Base-by-base conservation (phyloP, 1,284 basidiomycete genomes). In the Erythrobasidium hasegawianum region DNA sequence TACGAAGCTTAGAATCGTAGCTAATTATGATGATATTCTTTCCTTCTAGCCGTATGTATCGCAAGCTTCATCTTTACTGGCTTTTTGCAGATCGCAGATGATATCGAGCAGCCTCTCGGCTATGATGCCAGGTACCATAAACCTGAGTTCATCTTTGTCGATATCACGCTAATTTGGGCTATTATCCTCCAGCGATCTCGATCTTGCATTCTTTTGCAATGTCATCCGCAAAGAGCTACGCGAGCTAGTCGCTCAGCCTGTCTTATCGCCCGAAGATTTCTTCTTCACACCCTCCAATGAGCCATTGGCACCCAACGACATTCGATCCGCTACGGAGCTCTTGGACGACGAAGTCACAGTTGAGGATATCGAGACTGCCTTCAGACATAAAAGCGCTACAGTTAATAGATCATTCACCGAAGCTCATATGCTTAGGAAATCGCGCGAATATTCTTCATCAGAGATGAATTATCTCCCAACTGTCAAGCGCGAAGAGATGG, bases 61-160 rank as follows among this genome's bases (percentile, higher is more conserved):
- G 56, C 62, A 1, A 57, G 67, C 2, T 71, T 71, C 55, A 62
- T 74, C 24, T 74, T 71, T 67, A 68, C 71, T 38, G 73, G 86
- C 57, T 87, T 87, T 81, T 80, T 87, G 20, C 85, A 87, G 72
- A 86, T 87, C 59, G 85, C 85, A 26, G 83, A 84, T 71, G 85
- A 87, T 73, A 85, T 83, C 71, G 85, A 86, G 75, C 85, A 86
- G 71, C 85, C 85, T 0, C 86, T 86, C 79, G 83, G 84, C 71
- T 86, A 86, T 72, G 85, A 86, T 33, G 33, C 33, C 33, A 33
- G 33, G 33, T 33, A 33, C 33, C 33, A 33, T 5, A 33, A 70
- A 74, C 27, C 13, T 7, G 10, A 27, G 3, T 49, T 18, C 16
- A 2, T 22, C 50, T 10, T 13, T 41, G 18, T n/a, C 43, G 20